These are phyloP conservation scores for Globisporangium megalacanthum DNA, from an alignment of 352 stramenopile species.

Conservation along the genomic window DNA sequence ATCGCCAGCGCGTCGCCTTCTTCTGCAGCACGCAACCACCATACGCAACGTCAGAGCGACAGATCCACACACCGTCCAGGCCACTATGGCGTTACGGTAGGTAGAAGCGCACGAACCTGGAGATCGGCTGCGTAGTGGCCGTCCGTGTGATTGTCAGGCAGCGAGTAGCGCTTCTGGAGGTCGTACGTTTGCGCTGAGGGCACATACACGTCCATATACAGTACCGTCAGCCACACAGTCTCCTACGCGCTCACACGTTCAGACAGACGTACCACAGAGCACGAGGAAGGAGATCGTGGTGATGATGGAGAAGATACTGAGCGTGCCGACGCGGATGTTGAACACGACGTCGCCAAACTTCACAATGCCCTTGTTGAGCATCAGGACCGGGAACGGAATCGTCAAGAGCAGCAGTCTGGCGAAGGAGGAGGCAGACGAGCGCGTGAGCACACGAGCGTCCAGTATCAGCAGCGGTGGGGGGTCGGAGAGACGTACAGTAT, in stretches of 20 bases:
- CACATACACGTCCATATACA: too few relatives aligned
- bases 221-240: not conserved
- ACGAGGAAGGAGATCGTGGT: constrained; percentile 69
- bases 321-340: constrained; percentile 63
- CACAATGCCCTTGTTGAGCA: constrained; percentile 63
- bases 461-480: not conserved
- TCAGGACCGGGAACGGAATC: constrained; percentile 59
- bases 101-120: constrained; percentile 28
- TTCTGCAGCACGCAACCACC: constrained; percentile 25
- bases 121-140: constrained; percentile 65
- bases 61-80: too few relatives aligned
- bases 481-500: constrained; percentile 73
- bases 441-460: not conserved
- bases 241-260: not conserved
- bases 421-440: not conserved
- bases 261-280: constrained; percentile 23
- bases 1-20: constrained; percentile 71
- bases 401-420: constrained; percentile 66
- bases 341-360: constrained; percentile 72
- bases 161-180: constrained; percentile 70
- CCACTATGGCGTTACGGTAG: too few relatives aligned
- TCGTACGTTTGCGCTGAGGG: constrained; percentile 61
- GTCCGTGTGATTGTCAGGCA: constrained; percentile 24
- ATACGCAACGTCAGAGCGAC: not conserved
- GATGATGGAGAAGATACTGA: constrained; percentile 73